Conservation (phyloP, 176 grass and related monocot genomes). For the Saccharum spontaneum region DNA sequence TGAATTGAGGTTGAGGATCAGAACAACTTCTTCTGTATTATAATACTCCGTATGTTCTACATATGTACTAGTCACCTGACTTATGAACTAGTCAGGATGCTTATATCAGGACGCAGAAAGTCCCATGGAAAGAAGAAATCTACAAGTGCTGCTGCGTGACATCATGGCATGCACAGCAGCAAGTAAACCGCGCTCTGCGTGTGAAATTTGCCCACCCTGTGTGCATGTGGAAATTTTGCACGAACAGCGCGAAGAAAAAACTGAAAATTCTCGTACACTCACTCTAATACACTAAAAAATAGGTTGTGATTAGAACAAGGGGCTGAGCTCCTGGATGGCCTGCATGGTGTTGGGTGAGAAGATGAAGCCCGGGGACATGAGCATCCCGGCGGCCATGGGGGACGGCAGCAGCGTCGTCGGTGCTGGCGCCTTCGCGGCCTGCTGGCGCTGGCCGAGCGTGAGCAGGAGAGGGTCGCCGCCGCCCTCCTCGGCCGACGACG, state of each 20-base stretch:
- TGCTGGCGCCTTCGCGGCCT: background rate
- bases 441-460: conserved; percentile 40
- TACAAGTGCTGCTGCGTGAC: background rate
- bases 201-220: conserved; percentile 21
- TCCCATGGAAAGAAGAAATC: background rate
- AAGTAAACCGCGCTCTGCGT: conserved; percentile 18
- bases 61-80: background rate
- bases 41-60: background rate
- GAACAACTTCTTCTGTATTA: background rate
- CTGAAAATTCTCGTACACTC: background rate
- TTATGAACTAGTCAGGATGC: no score
- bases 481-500: background rate
- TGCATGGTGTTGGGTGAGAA: conserved; percentile 49
- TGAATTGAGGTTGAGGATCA: background rate
- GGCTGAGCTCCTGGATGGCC: conserved; percentile 49
- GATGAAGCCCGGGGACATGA: conserved; percentile 40
- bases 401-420: background rate
- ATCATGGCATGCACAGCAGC: background rate
- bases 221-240: conserved; percentile 18
- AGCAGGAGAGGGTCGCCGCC: conserved; percentile 42
- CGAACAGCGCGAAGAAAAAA: conserved; percentile 28
- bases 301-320: conserved; percentile 20
- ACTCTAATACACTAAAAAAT: background rate
- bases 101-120: background rate
- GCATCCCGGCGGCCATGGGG: conserved; percentile 36